phyloP scores from a whole-genome alignment of 2,329 filamentous ascomycete species.

The Cladobotryum mycophilum region DNA sequence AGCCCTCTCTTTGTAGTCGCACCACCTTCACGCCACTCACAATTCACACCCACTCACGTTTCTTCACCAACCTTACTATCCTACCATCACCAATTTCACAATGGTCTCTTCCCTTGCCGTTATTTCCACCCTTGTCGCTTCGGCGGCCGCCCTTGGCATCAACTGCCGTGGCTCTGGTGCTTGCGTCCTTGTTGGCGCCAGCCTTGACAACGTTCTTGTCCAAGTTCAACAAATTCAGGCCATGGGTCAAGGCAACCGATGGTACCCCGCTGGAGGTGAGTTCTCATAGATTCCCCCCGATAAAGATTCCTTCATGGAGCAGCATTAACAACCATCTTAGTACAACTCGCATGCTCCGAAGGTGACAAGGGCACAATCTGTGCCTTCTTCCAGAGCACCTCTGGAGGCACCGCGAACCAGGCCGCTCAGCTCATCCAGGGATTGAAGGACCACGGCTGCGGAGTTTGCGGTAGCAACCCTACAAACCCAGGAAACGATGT shows the following conservation, averaged over 20 bases:
- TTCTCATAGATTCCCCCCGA: neutral
- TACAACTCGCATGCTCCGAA: slow-evolving; percentile 14
- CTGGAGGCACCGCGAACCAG: slow-evolving; percentile 12
- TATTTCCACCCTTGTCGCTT: slow-evolving; percentile 6
- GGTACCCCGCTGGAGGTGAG: slow-evolving; percentile 11
- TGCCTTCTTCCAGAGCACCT: slow-evolving; percentile 15
- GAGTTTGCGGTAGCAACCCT: slow-evolving; percentile 15
- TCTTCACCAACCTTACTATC: neutral
- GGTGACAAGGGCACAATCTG: slow-evolving; percentile 13
- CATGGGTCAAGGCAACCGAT: slow-evolving; percentile 11
- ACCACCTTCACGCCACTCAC: too few species aligned
- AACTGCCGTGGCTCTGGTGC: slow-evolving; percentile 15
- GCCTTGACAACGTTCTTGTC: slow-evolving; percentile 7
- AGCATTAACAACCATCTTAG: neutral
- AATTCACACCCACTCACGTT: too few species aligned
- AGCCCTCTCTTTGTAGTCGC: too few species aligned
- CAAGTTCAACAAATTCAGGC: slow-evolving; percentile 11
- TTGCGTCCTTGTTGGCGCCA: slow-evolving; percentile 13
- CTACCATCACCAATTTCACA: neutral
- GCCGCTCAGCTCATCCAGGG: slow-evolving; percentile 12
- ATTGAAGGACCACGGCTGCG: slow-evolving; percentile 13
- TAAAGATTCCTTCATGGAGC: too few species aligned
- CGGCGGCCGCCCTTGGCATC: slow-evolving; percentile 11
- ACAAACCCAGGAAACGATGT: slow-evolving; percentile 15
- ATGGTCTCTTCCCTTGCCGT: neutral